phyloP scores from a whole-genome alignment of 495 filamentous ascomycete species.

The Hypomontagnella submonticulosa region DNA sequence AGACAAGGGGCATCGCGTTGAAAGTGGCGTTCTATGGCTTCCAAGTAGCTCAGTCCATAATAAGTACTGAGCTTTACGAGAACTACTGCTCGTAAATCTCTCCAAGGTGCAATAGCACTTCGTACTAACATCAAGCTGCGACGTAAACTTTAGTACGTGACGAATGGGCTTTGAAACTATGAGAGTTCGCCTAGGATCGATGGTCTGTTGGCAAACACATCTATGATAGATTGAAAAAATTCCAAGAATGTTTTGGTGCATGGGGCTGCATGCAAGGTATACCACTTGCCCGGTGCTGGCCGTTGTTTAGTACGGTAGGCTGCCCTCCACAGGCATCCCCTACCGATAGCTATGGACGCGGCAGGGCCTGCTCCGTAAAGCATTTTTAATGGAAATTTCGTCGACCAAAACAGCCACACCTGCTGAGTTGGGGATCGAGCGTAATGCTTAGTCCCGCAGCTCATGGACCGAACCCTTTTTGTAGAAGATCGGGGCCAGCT shows the following conservation, averaged over 20 bases:
- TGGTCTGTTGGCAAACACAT: conserved; percentile 17
- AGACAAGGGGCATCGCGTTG: conserved; percentile 23
- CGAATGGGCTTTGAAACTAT: background rate
- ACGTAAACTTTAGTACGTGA: conserved; percentile 3
- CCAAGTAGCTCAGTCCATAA: conserved; percentile 1
- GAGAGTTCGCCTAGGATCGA: conserved; percentile 4
- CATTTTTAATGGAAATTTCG: conserved; percentile 1
- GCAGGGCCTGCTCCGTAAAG: background rate
- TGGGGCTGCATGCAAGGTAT: conserved; percentile 16
- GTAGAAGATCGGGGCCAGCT: conserved; percentile 10
- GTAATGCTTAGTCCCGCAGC: background rate
- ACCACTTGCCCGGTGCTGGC: conserved; percentile 4
- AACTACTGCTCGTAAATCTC: conserved; percentile 5
- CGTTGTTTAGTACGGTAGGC: conserved; percentile 12
- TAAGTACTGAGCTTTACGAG: conserved; percentile 13
- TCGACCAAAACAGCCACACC: conserved; percentile 20
- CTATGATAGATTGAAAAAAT: conserved; percentile 22
- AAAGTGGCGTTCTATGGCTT: conserved; percentile 31
- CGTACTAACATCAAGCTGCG: conserved; percentile 15
- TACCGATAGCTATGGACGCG: too few relatives aligned
- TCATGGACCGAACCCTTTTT: conserved; percentile 4
- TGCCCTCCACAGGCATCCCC: conserved; percentile 13
- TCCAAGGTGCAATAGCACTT: conserved; percentile 18
- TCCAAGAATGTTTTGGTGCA: conserved; percentile 34
- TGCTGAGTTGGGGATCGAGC: background rate